These are phyloP conservation scores for Ophiostoma tasmaniense DNA, from an alignment of 2,329 filamentous ascomycete species.

Conservation along the genomic window DNA sequence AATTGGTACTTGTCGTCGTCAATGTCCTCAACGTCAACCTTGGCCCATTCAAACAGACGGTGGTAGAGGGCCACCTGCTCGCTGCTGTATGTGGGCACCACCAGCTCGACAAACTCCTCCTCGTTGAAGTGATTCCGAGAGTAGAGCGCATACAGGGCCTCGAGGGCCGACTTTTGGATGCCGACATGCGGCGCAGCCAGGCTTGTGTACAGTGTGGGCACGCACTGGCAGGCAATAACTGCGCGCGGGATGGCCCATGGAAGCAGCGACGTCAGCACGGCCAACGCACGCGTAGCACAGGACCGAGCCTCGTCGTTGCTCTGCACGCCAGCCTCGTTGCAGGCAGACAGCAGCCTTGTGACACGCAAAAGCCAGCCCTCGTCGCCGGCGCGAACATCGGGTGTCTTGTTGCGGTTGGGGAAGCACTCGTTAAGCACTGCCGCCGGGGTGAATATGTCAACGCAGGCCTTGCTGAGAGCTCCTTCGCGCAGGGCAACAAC, in stretches of 20 bases:
- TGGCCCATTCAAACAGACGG: slow-evolving; percentile 69
- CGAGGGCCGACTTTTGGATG: slow-evolving; percentile 71
- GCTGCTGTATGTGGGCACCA: slow-evolving; percentile 70
- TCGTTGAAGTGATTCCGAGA: slow-evolving; percentile 64
- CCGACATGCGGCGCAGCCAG: slow-evolving; percentile 62
- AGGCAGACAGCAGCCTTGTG: slow-evolving; percentile 64
- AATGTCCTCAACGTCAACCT: slow-evolving; percentile 70
- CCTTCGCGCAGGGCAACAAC: slow-evolving; percentile 76
- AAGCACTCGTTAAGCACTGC: slow-evolving; percentile 67
- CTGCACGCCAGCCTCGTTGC: slow-evolving; percentile 56
- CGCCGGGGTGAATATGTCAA: slow-evolving; percentile 85
- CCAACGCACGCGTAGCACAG: slow-evolving; percentile 68
- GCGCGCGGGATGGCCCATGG: slow-evolving; percentile 83
- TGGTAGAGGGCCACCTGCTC: slow-evolving; percentile 62
- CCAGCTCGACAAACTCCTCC: slow-evolving; percentile 68
- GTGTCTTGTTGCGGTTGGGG: slow-evolving; percentile 59
- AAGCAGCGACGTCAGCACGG: slow-evolving; percentile 69
- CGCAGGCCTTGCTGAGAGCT: slow-evolving; percentile 76
- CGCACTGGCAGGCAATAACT: slow-evolving; percentile 60
- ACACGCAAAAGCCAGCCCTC: slow-evolving; percentile 84
- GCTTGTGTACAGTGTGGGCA: slow-evolving; percentile 61
- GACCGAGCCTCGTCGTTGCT: slow-evolving; percentile 58
- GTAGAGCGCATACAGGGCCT: slow-evolving; percentile 77
- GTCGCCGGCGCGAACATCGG: slow-evolving; percentile 63
- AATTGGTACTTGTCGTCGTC: slow-evolving; percentile 89